Base-by-base conservation (phyloP, 2,329 filamentous ascomycete species). In the Sporothrix euskadiensis region DNA sequence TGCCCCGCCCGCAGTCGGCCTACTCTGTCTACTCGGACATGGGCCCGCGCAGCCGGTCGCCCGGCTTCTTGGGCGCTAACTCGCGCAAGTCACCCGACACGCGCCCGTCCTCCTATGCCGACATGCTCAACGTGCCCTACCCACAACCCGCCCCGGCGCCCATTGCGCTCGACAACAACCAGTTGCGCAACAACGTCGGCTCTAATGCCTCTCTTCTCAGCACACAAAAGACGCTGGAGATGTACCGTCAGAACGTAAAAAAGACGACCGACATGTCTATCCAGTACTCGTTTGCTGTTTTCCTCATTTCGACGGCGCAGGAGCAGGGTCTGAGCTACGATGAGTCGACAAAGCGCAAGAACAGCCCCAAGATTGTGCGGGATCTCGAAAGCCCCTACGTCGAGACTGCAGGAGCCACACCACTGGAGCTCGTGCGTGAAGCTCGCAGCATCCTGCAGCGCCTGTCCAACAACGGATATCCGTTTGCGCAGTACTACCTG, bases 401-500 rank as follows among this genome's bases (percentile, higher is more conserved):
- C 22, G 85, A 87, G 61, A 81, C 81, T 7, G 78, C 83, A 4
- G 83, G 84, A 30, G 83, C 85, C 16, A 88, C 86, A 54, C 88
- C 90, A 7, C 85, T 89, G 35, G 90, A 94, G 76, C 85, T 98
- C 74, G 85, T 97, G 65, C 90, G 90, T 49, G 96, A 99, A 86
- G 94, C 96, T 74, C 93, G 94, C 79, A 90, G 91, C 75, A 98
- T 98, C 78, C 84, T 99, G 61, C 93, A 97, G 82, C 91, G 91
- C 75, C 87, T 98, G 70, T 88, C 94, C 22, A 95, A 94, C 82
- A 91, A 90, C 73, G 94, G 94, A 63, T 98, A 98, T 81, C 96
- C 96, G 0, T 98, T 98, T 81, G 96, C 96, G 3, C 96, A 99
- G 81, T 99, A 99, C 83, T 98, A 98, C 81, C 89, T 99, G 14